Conservation (phyloP, 192 early-diverging fungal genomes). For the Rhizophagus sp. region DNA sequence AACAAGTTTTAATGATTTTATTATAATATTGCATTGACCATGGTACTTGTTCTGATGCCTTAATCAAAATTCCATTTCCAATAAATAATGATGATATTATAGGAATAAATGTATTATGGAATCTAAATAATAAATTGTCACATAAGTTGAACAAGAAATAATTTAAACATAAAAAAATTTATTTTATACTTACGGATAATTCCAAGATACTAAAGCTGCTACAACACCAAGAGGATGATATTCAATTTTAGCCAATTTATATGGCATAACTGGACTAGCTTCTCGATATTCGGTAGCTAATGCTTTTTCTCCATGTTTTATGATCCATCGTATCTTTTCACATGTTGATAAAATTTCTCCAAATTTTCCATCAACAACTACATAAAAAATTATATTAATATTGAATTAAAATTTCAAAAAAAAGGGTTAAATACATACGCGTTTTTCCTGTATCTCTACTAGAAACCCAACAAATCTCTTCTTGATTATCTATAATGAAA, state of each 20-base stretch:
- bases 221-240: slow-evolving; percentile 84
- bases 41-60: slow-evolving; percentile 81
- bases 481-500: slow-evolving; percentile 72
- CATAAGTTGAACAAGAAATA: not conserved
- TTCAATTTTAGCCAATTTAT: slow-evolving; percentile 74
- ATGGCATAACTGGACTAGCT: slow-evolving; percentile 70
- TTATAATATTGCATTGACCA: slow-evolving; percentile 77
- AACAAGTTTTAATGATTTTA: slow-evolving; percentile 62
- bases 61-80: slow-evolving; percentile 85
- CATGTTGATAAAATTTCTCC: slow-evolving; percentile 82
- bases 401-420: not conserved
- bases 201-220: slow-evolving; percentile 83
- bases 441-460: slow-evolving; percentile 83
- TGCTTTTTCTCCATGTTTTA: slow-evolving; percentile 72
- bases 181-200: slow-evolving; percentile 64
- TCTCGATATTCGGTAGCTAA: slow-evolving; percentile 67
- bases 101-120: slow-evolving; percentile 78
- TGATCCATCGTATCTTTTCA: slow-evolving; percentile 78
- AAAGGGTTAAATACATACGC: slow-evolving; percentile 32
- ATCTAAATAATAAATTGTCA: slow-evolving; percentile 26
- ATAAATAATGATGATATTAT: slow-evolving; percentile 80
- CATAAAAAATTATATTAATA: not conserved
- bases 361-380: slow-evolving; percentile 77
- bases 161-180: not conserved
- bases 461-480: slow-evolving; percentile 71